Conservation (phyloP, 2,329 filamentous ascomycete species). For the Sphaerulina musiva region DNA sequence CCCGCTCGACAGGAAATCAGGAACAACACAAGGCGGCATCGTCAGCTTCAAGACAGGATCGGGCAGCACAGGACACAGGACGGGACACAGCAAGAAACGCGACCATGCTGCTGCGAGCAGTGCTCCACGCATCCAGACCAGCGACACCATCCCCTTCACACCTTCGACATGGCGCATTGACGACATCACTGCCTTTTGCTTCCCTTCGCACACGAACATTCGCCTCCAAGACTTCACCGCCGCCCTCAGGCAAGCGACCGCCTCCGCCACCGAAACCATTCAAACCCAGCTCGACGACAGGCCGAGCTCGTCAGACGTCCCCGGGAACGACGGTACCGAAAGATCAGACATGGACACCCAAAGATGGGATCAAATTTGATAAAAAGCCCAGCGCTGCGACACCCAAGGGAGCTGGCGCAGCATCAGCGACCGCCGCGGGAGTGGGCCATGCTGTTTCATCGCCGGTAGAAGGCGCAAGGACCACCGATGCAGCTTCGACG, state of each 20-base stretch:
- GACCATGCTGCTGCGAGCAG: conserved; percentile 32
- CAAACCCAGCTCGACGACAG: conserved; percentile 13
- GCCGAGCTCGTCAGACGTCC: conserved; percentile 29
- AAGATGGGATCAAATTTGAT: conserved; percentile 37
- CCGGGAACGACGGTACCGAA: conserved; percentile 30
- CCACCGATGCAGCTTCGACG: conserved; percentile 32
- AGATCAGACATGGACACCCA: conserved; percentile 39
- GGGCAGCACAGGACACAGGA: too few species aligned
- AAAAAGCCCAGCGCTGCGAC: conserved; percentile 21
- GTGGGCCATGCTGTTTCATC: conserved; percentile 15
- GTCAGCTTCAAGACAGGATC: background rate
- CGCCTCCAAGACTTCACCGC: conserved; percentile 17
- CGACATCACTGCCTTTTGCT: conserved; percentile 17
- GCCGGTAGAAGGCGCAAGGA: conserved; percentile 31
- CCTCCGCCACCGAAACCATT: conserved; percentile 20
- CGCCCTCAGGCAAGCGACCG: conserved; percentile 8
- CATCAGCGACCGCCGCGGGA: conserved; percentile 11
- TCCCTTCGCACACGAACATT: conserved; percentile 23
- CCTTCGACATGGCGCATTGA: conserved; percentile 18
- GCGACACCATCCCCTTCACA: conserved; percentile 5
- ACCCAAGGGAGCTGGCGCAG: conserved; percentile 14
- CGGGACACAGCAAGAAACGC: background rate
- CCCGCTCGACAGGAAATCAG: too few species aligned
- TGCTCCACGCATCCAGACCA: conserved; percentile 23
- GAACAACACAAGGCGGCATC: too few species aligned